These are phyloP conservation scores for Diplodia scrobiculata DNA, from an alignment of 2,329 filamentous ascomycete species.

Conservation along the genomic window DNA sequence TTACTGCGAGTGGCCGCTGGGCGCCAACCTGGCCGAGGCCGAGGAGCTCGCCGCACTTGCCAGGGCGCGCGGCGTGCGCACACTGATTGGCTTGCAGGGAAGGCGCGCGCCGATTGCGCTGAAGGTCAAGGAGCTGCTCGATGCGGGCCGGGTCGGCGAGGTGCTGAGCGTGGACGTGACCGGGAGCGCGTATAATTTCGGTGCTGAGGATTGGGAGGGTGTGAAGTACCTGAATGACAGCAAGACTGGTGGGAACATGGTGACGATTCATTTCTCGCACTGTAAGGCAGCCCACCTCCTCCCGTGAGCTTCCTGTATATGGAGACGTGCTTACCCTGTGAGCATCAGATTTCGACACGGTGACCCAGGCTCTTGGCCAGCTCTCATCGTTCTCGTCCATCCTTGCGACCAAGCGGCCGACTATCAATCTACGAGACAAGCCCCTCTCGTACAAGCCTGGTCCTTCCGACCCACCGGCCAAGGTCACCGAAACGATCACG, in stretches of 20 bases:
- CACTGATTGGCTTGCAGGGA: constrained; percentile 54
- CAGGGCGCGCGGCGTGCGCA: constrained; percentile 46
- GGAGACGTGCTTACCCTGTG: not conserved
- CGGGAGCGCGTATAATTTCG: constrained; percentile 36
- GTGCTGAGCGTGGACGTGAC: constrained; percentile 45
- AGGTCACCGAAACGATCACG: constrained; percentile 35
- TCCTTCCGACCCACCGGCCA: constrained; percentile 35
- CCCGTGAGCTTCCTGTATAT: too few species aligned
- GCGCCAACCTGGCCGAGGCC: constrained; percentile 46
- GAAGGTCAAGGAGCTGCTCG: constrained; percentile 50
- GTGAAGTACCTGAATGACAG: constrained; percentile 55
- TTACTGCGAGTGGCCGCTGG: constrained; percentile 57
- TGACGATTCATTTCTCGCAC: constrained; percentile 47
- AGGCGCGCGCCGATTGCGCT: constrained; percentile 43
- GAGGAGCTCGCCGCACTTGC: constrained; percentile 50
- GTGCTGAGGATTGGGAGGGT: constrained; percentile 30
- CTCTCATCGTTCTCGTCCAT: constrained; percentile 45
- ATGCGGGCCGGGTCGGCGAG: constrained; percentile 49
- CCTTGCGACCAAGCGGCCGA: constrained; percentile 52
- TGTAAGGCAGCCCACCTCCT: constrained; percentile 25
- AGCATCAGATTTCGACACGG: constrained; percentile 44
- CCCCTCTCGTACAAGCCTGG: constrained; percentile 37
- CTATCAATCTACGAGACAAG: constrained; percentile 34
- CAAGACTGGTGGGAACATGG: constrained; percentile 49
- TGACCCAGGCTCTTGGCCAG: constrained; percentile 54